These are phyloP conservation scores for Pseudocercospora fuligena DNA, from an alignment of 2,329 filamentous ascomycete genomes.

Conservation along the genomic window DNA sequence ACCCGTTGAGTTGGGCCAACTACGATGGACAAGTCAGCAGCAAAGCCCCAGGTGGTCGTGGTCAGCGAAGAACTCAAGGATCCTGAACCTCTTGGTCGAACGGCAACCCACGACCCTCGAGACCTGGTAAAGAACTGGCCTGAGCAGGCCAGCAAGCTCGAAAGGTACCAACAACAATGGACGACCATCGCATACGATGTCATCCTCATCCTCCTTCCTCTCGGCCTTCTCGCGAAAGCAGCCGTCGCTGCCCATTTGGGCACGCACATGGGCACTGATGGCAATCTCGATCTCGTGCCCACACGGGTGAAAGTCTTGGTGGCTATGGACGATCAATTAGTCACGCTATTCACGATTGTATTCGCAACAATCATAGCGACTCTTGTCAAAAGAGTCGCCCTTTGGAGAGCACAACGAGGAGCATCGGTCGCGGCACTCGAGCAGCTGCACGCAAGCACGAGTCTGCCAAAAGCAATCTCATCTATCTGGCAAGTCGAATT, in stretches of 20 bases:
- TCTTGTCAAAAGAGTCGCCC: constrained; percentile 5
- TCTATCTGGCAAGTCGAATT: not conserved
- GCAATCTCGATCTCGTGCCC: not conserved
- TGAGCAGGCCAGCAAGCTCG: not conserved
- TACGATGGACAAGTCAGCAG: constrained; percentile 6
- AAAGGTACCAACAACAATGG: constrained; percentile 6
- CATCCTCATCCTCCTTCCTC: constrained; percentile 1
- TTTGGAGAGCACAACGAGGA: constrained; percentile 11
- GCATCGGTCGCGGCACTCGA: not conserved
- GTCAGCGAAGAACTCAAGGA: constrained; percentile 5
- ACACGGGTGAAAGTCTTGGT: not conserved
- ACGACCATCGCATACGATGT: constrained; percentile 1
- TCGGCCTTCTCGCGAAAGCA: constrained; percentile 7
- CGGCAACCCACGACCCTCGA: not conserved
- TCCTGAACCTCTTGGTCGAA: not conserved
- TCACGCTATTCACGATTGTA: constrained; percentile 4
- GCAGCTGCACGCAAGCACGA: constrained; percentile 10
- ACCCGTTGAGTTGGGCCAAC: too few relatives aligned
- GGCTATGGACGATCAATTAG: not conserved
- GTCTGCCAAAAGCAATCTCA: constrained; percentile 1
- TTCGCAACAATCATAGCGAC: constrained; percentile 1
- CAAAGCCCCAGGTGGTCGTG: not conserved
- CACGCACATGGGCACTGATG: not conserved
- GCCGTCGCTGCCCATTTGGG: not conserved
- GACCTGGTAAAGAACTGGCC: constrained; percentile 6